These are phyloP conservation scores for Maudiozyma humilis DNA, from an alignment of 1,139 yeast genomes.

Conservation along the genomic window DNA sequence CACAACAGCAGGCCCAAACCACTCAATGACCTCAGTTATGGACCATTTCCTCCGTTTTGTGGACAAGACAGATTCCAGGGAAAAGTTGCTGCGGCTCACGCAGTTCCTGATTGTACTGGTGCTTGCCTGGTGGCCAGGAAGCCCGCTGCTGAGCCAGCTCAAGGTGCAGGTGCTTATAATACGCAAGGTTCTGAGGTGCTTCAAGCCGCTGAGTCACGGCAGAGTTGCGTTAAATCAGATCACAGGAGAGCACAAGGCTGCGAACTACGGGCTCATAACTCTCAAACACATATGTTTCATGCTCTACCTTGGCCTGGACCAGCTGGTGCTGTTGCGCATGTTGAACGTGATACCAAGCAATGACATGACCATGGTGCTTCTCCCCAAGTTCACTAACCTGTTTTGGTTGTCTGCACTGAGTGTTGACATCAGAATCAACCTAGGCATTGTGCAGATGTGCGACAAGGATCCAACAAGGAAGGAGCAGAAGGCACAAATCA, in stretches of 20 bases:
- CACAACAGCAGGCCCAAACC: no score
- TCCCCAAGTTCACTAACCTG: constrained; percentile 40
- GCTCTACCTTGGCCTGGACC: constrained; percentile 65
- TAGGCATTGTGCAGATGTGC: neutral
- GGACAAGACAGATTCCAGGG: neutral
- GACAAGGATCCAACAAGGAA: neutral
- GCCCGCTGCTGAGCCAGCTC: neutral
- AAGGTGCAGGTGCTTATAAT: constrained; percentile 3
- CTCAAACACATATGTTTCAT: constrained; percentile 65
- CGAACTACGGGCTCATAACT: constrained; percentile 46
- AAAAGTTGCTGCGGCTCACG: neutral
- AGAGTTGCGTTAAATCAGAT: neutral
- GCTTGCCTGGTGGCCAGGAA: neutral
- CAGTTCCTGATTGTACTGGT: constrained; percentile 2
- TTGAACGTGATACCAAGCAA: constrained; percentile 28
- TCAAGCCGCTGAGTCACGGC: constrained; percentile 5
- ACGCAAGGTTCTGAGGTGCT: constrained; percentile 5
- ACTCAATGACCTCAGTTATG: neutral
- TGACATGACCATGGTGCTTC: constrained; percentile 29
- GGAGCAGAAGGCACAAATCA: neutral
- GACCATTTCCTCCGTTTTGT: neutral
- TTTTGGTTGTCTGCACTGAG: constrained; percentile 63
- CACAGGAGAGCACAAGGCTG: constrained; percentile 22
- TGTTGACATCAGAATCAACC: constrained; percentile 7
- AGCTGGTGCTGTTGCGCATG: constrained; percentile 57